These are phyloP conservation scores for Leccinum pallidistipes DNA, from an alignment of 1,284 basidiomycete species.

Conservation along the genomic window DNA sequence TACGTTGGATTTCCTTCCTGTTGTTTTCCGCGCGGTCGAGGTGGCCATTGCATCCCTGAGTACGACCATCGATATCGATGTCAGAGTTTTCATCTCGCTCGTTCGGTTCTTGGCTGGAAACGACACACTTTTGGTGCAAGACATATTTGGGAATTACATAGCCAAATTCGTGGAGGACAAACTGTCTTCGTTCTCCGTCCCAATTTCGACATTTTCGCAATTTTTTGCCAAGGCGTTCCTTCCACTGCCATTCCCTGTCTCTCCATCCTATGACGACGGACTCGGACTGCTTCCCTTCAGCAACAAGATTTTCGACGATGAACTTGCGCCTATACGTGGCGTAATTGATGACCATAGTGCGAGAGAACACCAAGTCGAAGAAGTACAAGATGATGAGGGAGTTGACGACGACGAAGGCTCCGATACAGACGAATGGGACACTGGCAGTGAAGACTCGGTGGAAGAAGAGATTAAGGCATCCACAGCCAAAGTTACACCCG, in stretches of 20 bases:
- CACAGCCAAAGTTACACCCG: not conserved
- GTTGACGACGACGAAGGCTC: constrained; percentile 6
- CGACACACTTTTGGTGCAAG: constrained; percentile 17
- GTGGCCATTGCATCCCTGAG: constrained; percentile 22
- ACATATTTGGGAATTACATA: constrained; percentile 36
- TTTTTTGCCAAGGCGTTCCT: constrained; percentile 23
- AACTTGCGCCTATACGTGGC: constrained; percentile 42
- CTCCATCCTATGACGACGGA: constrained; percentile 7
- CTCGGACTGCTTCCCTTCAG: constrained; percentile 49
- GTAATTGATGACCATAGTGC: constrained; percentile 19
- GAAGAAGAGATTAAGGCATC: not conserved
- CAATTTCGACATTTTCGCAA: constrained; percentile 25
- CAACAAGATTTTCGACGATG: constrained; percentile 50
- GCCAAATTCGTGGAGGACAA: constrained; percentile 25
- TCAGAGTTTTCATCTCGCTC: constrained; percentile 48
- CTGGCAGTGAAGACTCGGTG: constrained; percentile 18
- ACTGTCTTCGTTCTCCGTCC: constrained; percentile 28
- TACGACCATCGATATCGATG: constrained; percentile 47
- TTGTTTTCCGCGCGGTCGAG: constrained; percentile 35
- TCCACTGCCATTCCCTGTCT: constrained; percentile 1
- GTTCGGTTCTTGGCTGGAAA: constrained; percentile 37
- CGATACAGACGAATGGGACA: constrained; percentile 28
- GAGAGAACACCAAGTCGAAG: not conserved
- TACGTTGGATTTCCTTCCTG: constrained; percentile 40
- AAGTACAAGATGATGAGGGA: constrained; percentile 17